Evolutionary conservation across 1,139 yeast genomes (phyloP), one percentile per base, ranked within the genome.

Genomic region (Suhomyces ambrosiae): DNA sequence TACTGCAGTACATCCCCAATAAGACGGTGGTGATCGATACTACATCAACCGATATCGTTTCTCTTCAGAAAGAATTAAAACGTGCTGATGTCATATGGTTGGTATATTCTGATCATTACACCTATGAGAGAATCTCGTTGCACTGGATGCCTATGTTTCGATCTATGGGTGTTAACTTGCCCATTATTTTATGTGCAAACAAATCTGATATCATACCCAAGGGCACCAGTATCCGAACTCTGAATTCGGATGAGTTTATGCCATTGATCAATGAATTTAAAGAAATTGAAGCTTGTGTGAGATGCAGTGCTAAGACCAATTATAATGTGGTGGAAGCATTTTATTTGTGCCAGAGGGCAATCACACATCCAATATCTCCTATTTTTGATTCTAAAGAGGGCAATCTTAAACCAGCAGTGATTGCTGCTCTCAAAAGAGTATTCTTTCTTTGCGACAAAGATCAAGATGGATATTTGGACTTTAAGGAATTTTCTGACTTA

Each of bases 71-170:
- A 32, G 96, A 89, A 58, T 74, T 92, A 47, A 76, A 95, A 38
- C 72, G 79, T 33, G 95, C 97, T 0, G 92, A 87, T 60, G 97
- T 89, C 9, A 86, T 92, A 7, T 86, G 97, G 92, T 71, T 92
- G 18, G 90, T 92, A 0, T 92, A 89, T 56, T 78, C 94, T 1
- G 97, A 90, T 53, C 96, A 89, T 56, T 94, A 89, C 54, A 88
- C 97, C 0, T 92, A 90, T 55, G 97, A 92, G 57, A 72, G 97
- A 37, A 79, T 92, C 8, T 82, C 95, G 2, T 68, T 90, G 23
- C 90, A 89, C 58, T 92, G 98, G 98, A 83, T 92, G 78, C 95
- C 95, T 30, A 76, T 84, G 68, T 84, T 92, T 54, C 70, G 98
- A 44, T 86, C 96, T 1, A 71, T 88, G 74, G 98, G 98, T 2